Conservation (phyloP, 2,329 filamentous ascomycete species). For the Zymoseptoria crescenta region DNA sequence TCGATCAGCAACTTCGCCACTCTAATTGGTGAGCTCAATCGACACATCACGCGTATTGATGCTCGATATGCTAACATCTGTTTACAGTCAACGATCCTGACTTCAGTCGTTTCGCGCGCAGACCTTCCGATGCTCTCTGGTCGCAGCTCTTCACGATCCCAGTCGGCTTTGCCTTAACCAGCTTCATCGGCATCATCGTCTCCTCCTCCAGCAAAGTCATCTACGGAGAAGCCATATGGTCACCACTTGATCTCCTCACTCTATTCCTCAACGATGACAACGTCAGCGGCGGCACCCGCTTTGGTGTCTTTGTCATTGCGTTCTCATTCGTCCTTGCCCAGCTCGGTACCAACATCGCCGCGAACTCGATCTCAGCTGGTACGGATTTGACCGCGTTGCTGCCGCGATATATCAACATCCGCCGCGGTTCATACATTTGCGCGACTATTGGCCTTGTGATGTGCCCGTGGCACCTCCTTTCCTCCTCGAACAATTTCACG, state of each 20-base stretch:
- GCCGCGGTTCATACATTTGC: slow-evolving; percentile 79
- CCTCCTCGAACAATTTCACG: slow-evolving; percentile 71
- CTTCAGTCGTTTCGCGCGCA: slow-evolving; percentile 74
- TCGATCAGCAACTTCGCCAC: slow-evolving; percentile 88
- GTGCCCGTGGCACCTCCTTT: slow-evolving; percentile 77
- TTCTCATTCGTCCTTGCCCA: slow-evolving; percentile 41
- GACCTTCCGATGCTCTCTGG: slow-evolving; percentile 69
- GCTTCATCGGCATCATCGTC: slow-evolving; percentile 55
- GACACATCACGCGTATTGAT: slow-evolving; percentile 2
- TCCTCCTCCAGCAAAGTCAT: slow-evolving; percentile 41
- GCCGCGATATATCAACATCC: slow-evolving; percentile 56
- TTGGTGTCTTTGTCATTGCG: slow-evolving; percentile 45
- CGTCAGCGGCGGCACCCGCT: slow-evolving; percentile 38
- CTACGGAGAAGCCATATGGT: slow-evolving; percentile 34
- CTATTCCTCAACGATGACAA: slow-evolving; percentile 35
- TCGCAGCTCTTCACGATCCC: slow-evolving; percentile 59
- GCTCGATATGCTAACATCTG: neutral
- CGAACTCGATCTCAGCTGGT: slow-evolving; percentile 46
- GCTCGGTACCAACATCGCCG: slow-evolving; percentile 52
- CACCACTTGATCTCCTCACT: slow-evolving; percentile 31
- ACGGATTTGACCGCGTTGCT: slow-evolving; percentile 48
- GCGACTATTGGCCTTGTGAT: slow-evolving; percentile 72
- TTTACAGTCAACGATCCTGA: slow-evolving; percentile 37
- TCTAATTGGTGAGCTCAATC: slow-evolving; percentile 51
- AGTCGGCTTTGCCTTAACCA: slow-evolving; percentile 54